These are phyloP conservation scores for Rhizopus sp. DNA, from an alignment of 371 early-diverging fungal genomes.

Conservation along the genomic window DNA sequence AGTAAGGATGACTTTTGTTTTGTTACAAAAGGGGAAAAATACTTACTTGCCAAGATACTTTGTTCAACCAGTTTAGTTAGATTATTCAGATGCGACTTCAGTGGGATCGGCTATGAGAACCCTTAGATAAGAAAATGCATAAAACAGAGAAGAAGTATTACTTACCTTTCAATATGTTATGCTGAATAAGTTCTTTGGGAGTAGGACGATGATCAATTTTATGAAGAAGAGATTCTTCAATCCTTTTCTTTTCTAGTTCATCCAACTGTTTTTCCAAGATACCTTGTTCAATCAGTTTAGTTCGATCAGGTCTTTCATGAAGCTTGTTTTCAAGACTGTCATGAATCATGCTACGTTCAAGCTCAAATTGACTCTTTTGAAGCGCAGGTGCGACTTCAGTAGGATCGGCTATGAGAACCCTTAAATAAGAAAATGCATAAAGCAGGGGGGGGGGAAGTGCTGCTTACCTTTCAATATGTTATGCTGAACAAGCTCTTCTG, in stretches of 20 bases:
- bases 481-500: conserved; percentile 68
- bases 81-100: conserved; percentile 52
- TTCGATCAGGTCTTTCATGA: conserved; percentile 67
- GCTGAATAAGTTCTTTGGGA: conserved; percentile 67
- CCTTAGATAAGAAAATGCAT: background rate
- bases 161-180: conserved; percentile 62
- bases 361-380: conserved; percentile 47
- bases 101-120: conserved; percentile 30
- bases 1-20: background rate
- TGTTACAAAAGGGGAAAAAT: background rate
- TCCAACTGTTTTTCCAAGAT: conserved; percentile 71
- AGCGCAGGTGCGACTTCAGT: conserved; percentile 54
- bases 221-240: conserved; percentile 66
- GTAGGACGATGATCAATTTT: conserved; percentile 77
- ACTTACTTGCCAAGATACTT: conserved; percentile 52
- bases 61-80: conserved; percentile 69
- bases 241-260: conserved; percentile 53
- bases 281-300: conserved; percentile 70
- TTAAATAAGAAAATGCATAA: conserved; percentile 2
- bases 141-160: conserved; percentile 3
- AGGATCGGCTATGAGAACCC: conserved; percentile 28
- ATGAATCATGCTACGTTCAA: conserved; percentile 65
- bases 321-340: conserved; percentile 72
- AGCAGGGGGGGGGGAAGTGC: background rate
- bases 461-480: conserved; percentile 59